Base-by-base conservation (phyloP, 2,329 filamentous ascomycete species). In the Neopestalotiopsis clavispora region DNA sequence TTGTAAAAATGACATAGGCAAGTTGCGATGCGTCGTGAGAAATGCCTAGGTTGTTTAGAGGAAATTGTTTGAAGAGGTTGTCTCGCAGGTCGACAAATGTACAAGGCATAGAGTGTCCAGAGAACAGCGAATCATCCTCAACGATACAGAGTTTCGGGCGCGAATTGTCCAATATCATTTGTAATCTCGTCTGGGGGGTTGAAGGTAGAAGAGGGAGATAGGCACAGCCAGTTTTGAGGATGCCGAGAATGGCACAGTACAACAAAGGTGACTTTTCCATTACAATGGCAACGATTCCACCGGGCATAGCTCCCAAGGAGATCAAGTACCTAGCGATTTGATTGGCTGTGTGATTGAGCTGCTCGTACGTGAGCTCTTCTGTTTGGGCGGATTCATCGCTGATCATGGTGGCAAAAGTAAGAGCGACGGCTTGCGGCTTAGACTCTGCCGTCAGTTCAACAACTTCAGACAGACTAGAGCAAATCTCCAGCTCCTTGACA, bases 1-100 rank as follows among this genome's bases (percentile, higher is more conserved):
- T 94, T 0, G 93, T 97, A 77, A 93, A 97, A 1, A 97, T 90
- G 20, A 92, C 88, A 76, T 97, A 97, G 6, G 93, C 91, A 2
- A 93, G 76, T 14, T 89, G 82, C 1, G 84, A 82, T 0, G 83
- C 80, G 61, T 86, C 77, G 3, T 82, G 78, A 0, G 74, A 62
- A 1, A 82, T 77, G 1, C 76, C 68, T 1, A 84, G 72, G 58
- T 88, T 86, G 0, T 76, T 65, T 1, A 71, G 67, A 1, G 79
- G 71, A 59, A 83, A 80, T 0, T 68, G 40, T 6, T 70, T 45
- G 59, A 84, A 68, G 0, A 72, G 38, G 0, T 71, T 62, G 1
- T 69, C 58, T 1, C 82, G 71, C 0, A 87, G 61, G 56, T 84
- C 75, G 5, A 86, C 32, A 3, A 79, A 64, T 1, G 61, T 72